Conservation (phyloP, 192 early-diverging fungal genomes). For the Coemansia sp. region DNA sequence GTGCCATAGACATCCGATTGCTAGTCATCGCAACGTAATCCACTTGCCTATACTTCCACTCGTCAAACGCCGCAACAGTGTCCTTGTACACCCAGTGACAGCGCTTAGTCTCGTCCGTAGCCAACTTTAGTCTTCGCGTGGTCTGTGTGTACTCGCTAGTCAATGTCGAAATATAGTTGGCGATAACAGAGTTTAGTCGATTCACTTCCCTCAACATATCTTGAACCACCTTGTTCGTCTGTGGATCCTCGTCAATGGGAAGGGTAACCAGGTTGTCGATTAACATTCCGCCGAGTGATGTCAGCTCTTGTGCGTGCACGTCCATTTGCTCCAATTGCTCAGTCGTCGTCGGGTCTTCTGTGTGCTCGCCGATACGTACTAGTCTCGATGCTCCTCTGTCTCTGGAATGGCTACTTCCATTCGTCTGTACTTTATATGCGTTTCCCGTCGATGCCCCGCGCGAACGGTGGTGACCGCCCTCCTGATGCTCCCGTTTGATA, state of each 20-base stretch:
- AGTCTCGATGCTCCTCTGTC: neutral
- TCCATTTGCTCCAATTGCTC: slow-evolving; percentile 17
- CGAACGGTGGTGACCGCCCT: neutral
- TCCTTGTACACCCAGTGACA: slow-evolving; percentile 12
- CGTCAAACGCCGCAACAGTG: slow-evolving; percentile 8
- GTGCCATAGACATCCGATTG: neutral
- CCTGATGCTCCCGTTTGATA: neutral
- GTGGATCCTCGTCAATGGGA: slow-evolving; percentile 22
- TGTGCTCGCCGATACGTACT: neutral
- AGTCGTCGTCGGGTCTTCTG: neutral
- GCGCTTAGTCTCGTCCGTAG: slow-evolving; percentile 16
- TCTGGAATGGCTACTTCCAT: neutral
- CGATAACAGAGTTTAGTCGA: neutral
- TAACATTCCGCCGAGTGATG: slow-evolving; percentile 25
- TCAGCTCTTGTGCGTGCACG: slow-evolving; percentile 15
- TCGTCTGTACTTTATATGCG: neutral
- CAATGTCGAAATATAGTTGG: slow-evolving; percentile 6
- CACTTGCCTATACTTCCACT: slow-evolving; percentile 1
- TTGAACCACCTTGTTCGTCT: slow-evolving; percentile 13
- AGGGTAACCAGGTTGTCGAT: slow-evolving; percentile 26
- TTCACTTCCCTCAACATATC: slow-evolving; percentile 18
- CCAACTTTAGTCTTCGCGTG: neutral
- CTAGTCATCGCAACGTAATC: neutral
- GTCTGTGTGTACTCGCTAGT: neutral
- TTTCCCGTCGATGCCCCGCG: neutral